Evolutionary conservation across 2,329 filamentous ascomycete genomes (phyloP).

Genomic region (Ophiostoma ulmi): DNA sequence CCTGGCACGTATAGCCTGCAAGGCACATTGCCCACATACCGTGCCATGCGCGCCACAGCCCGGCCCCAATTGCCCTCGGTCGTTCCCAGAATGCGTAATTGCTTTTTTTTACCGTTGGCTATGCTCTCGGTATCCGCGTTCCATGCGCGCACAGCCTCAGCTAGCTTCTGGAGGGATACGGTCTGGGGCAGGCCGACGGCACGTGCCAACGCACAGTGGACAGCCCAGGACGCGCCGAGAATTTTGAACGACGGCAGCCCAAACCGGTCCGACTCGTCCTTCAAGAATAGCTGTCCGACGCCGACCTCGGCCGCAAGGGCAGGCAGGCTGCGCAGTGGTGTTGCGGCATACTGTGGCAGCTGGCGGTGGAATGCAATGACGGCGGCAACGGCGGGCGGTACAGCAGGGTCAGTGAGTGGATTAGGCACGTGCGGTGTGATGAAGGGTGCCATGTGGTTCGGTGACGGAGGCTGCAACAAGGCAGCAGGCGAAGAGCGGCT

Average conservation of each 20-base stretch:
- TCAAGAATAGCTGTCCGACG: conserved; percentile 56
- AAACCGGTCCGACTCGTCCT: conserved; percentile 65
- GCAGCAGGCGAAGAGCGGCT: background rate
- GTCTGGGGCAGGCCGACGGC: conserved; percentile 42
- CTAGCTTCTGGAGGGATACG: conserved; percentile 42
- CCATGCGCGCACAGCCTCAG: conserved; percentile 27
- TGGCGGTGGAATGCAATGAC: conserved; percentile 49
- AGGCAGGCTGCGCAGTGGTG: conserved; percentile 49
- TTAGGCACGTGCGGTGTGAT: background rate
- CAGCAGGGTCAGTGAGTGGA: background rate
- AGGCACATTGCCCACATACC: conserved; percentile 33
- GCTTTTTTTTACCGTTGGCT: conserved; percentile 22
- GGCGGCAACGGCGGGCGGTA: background rate
- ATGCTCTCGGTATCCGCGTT: conserved; percentile 6
- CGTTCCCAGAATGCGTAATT: conserved; percentile 50
- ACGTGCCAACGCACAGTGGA: conserved; percentile 51
- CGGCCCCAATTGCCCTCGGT: conserved; percentile 75
- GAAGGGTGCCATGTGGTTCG: background rate
- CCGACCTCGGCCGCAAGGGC: conserved; percentile 53
- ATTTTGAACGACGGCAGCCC: conserved; percentile 75
- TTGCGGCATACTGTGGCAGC: conserved; percentile 53
- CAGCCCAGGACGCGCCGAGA: conserved; percentile 70
- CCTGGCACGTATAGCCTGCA: conserved; percentile 55
- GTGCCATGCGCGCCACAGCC: conserved; percentile 64
- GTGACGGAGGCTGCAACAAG: background rate